Percentiles rank a stretch among this genome's conserved stretches.
These are phyloP conservation scores for Suillus subluteus DNA, from an alignment of 768 basidiomycete genomes.

Conservation along the genomic window DNA sequence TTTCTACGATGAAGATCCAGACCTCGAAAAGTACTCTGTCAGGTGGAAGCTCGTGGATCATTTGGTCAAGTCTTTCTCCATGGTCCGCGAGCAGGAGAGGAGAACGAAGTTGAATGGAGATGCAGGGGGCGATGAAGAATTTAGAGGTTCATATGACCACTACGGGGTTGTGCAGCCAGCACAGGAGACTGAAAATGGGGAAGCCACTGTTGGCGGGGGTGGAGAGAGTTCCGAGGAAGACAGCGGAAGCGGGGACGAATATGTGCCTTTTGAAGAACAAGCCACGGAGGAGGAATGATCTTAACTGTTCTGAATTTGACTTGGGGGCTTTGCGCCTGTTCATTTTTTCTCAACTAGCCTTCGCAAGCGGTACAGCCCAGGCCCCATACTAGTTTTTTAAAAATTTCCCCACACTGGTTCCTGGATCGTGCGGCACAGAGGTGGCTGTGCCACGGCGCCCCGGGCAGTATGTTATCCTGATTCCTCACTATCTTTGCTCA, in stretches of 20 bases:
- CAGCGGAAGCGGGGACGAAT: not conserved
- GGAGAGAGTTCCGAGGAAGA: not conserved
- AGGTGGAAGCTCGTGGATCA: no score
- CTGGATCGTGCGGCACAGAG: no score
- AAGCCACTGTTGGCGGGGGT: not conserved
- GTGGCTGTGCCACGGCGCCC: no score
- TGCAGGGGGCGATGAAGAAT: not conserved
- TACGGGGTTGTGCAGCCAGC: not conserved
- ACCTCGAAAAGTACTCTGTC: not conserved
- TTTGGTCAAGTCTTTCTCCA: constrained; percentile 14
- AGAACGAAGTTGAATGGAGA: not conserved
- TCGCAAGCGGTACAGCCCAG: no score
- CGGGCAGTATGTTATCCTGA: no score
- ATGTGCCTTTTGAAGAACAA: not conserved
- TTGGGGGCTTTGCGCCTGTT: not conserved
- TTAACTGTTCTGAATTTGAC: not conserved
- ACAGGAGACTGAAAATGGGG: not conserved
- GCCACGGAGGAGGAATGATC: not conserved
- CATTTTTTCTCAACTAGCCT: not conserved
- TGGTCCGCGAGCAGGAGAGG: constrained; percentile 6
- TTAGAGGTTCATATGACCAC: not conserved
- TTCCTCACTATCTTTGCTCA: no score
- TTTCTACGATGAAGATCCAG: not conserved
- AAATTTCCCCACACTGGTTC: no score
- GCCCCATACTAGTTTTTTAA: no score